Percentiles rank a stretch among this genome's conserved stretches.
phyloP scores from a whole-genome alignment of 1,139 yeast genomes.

The Citeromyces hawaiiensis region DNA sequence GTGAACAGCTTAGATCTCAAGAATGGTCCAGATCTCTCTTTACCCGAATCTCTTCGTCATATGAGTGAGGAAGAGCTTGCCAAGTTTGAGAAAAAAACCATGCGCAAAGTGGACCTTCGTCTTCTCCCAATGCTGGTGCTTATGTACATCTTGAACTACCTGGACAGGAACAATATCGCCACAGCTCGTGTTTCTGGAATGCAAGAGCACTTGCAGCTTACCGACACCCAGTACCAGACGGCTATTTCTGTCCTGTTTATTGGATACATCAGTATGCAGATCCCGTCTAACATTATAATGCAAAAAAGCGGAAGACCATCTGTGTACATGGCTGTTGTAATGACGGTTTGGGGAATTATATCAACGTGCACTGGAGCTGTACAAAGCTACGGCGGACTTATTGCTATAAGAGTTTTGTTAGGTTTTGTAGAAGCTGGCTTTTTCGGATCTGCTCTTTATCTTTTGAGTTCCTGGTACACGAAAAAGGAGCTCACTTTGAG shows the following conservation, averaged over 20 bases:
- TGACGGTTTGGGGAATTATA: conserved; percentile 3
- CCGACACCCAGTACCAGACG: conserved; percentile 1
- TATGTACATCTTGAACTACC: conserved; percentile 2
- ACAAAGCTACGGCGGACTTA: conserved; percentile 6
- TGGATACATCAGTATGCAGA: neutral
- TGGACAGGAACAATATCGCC: conserved; percentile 1
- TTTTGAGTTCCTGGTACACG: conserved; percentile 37
- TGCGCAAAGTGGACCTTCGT: conserved; percentile 9
- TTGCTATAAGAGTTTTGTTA: conserved; percentile 7
- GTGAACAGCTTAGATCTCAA: neutral
- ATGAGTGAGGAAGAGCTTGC: conserved; percentile 10
- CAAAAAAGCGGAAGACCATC: neutral
- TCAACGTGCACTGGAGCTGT: neutral
- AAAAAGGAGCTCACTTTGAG: conserved; percentile 34
- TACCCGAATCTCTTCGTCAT: neutral
- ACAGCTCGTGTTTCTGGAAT: neutral
- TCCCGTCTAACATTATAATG: neutral
- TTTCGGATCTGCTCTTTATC: conserved; percentile 33
- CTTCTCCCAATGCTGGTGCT: conserved; percentile 2
- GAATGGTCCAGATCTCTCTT: neutral
- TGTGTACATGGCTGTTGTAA: neutral
- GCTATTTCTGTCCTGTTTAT: neutral
- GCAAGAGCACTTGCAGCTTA: neutral
- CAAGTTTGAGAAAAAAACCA: conserved; percentile 15
- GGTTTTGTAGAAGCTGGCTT: conserved; percentile 28